phyloP scores from a whole-genome alignment of 176 grass and related monocot species.

The Zoysia pacifica region DNA sequence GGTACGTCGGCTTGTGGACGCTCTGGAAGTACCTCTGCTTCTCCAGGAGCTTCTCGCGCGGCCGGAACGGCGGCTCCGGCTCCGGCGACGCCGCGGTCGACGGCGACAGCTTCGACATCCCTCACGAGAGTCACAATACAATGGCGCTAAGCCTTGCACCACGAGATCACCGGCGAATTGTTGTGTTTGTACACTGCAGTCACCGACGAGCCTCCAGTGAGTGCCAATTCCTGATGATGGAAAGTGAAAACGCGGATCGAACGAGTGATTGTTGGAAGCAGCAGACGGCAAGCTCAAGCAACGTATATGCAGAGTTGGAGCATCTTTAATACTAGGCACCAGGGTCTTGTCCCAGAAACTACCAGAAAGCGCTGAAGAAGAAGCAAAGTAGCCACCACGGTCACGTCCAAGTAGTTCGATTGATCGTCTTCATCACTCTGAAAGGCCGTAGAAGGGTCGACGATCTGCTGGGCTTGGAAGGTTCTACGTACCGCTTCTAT shows the following conservation, averaged over 20 bases:
- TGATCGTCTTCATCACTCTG: too few relatives aligned
- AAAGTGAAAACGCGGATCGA: background rate
- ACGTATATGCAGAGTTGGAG: background rate
- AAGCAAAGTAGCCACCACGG: background rate
- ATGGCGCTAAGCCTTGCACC: background rate
- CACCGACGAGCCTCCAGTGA: background rate
- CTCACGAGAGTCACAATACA: too few relatives aligned
- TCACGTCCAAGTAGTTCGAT: background rate
- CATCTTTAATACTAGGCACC: background rate
- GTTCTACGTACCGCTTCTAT: too few relatives aligned
- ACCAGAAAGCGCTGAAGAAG: conserved; percentile 21
- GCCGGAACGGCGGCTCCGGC: conserved; percentile 64
- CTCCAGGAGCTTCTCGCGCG: conserved; percentile 68
- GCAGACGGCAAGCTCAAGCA: background rate
- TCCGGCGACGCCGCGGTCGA: background rate
- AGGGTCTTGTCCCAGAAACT: conserved; percentile 18
- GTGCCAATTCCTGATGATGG: background rate
- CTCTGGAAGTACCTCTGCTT: conserved; percentile 73
- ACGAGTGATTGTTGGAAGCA: background rate
- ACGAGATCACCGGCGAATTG: background rate
- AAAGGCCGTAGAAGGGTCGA: too few relatives aligned
- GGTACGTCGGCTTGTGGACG: conserved; percentile 59
- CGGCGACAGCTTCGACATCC: conserved; percentile 16
- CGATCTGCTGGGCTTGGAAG: too few relatives aligned
- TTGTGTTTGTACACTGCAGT: background rate